Evolutionary conservation across 441 rosid species (phyloP), one percentile per base, ranked within the genome.

Genomic region (Populus hybrid): DNA sequence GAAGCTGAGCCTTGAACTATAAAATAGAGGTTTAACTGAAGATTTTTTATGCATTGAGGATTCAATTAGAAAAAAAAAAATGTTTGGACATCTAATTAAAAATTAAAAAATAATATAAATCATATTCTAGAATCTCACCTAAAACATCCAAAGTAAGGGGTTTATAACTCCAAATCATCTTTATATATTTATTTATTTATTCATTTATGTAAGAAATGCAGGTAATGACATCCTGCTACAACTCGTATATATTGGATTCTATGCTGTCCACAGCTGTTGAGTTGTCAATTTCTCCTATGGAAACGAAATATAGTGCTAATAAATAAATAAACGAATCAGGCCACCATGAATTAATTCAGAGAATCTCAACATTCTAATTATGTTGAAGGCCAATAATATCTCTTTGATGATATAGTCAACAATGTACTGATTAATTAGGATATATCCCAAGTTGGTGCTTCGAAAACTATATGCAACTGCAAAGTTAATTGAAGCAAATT

Each of bases 211-310:
- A 30, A 74, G 69, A 38, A 26, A 75, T 5, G 38, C 38, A 35
- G 8, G 38, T 9, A 66, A 50, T 20, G 78, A 75, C 65, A 75
- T 28, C 16, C 65, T 30, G 28, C 65, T 46, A 40, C 30, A 2
- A 28, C 8, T 5, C 1, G n/a, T 21, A 6, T 26, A 26, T 2
- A 26, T 16, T 42, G 40, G 61, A 46, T 28, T 30, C 2, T 10
- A 32, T 67, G 53, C 34, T 10, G 23, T 71, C 69, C 69, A 40
- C 70, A 64, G 34, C 5, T 16, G 53, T 35, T 68, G 70, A 57
- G 46, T 0, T 28, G 61, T 78, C 77, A 57, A 21, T 68, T 21
- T 68, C 76, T 64, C 57, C 18, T 16, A 40, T 72, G 53, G 67
- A 23, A 5, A 35, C 24, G 23, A 6, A 3, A 6, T 46, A 59